A percentile compares a stretch with the other conserved stretches of the same genome.
Evolutionary conservation across 2,329 filamentous ascomycete species (phyloP).

Genomic region (Venturia effusa): DNA sequence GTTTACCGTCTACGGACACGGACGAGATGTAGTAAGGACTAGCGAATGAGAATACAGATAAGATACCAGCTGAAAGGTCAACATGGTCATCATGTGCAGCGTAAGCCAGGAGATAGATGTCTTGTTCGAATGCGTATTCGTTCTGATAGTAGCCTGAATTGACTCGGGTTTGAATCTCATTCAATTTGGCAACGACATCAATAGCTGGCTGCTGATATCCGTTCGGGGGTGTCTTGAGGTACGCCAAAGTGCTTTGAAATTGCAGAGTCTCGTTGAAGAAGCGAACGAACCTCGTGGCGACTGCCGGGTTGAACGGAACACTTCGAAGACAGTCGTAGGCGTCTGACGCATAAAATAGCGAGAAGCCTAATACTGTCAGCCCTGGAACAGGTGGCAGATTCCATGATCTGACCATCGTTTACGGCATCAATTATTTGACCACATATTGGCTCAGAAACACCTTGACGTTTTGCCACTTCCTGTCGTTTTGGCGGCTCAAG

Average conservation of each 20-base stretch:
- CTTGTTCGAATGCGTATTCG: conserved; percentile 25
- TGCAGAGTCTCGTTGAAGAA: conserved; percentile 36
- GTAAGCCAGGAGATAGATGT: conserved; percentile 22
- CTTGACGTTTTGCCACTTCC: not conserved
- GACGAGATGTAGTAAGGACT: conserved; percentile 22
- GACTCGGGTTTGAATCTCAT: conserved; percentile 22
- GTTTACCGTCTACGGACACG: conserved; percentile 21
- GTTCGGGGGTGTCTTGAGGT: conserved; percentile 28
- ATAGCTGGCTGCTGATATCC: conserved; percentile 31
- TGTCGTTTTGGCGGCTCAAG: not conserved
- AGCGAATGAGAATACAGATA: conserved; percentile 22
- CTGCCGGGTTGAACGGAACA: conserved; percentile 35
- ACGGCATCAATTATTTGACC: not conserved
- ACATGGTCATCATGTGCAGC: conserved; percentile 26
- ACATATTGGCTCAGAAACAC: not conserved
- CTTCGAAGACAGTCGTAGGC: conserved; percentile 33
- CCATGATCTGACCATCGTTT: not conserved
- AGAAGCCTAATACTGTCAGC: not conserved
- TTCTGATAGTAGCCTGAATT: conserved; percentile 21
- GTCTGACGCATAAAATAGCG: conserved; percentile 15
- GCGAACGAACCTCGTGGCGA: conserved; percentile 32
- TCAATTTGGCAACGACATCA: conserved; percentile 22
- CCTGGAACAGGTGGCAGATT: too few relatives aligned
- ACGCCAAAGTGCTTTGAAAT: conserved; percentile 34
- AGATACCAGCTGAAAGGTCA: conserved; percentile 19